These are phyloP conservation scores for Wickerhamiella dianesei DNA, from an alignment of 805 yeast genomes.

Conservation along the genomic window DNA sequence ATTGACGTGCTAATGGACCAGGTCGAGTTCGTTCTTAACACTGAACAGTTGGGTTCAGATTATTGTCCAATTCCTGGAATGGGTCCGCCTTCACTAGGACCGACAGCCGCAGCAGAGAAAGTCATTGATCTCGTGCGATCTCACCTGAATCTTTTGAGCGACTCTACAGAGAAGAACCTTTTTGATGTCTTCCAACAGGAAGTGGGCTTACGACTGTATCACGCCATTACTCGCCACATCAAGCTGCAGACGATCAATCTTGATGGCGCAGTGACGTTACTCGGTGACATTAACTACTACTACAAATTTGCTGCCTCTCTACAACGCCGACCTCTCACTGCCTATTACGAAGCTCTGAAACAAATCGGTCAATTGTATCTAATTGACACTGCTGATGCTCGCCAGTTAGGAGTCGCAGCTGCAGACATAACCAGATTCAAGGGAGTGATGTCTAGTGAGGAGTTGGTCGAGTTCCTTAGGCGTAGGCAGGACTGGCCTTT, in stretches of 20 bases:
- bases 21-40: slow-evolving; percentile 46
- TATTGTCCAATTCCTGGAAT: slow-evolving; percentile 37
- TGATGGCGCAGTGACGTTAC: slow-evolving; percentile 69
- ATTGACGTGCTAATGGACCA: slow-evolving; percentile 79
- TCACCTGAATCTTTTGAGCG: slow-evolving; percentile 61
- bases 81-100: slow-evolving; percentile 18
- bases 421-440: slow-evolving; percentile 75
- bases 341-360: slow-evolving; percentile 66
- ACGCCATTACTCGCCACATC: slow-evolving; percentile 58
- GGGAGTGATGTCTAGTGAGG: slow-evolving; percentile 85
- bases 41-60: slow-evolving; percentile 45
- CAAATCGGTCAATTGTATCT: slow-evolving; percentile 75
- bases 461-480: slow-evolving; percentile 82
- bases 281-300: slow-evolving; percentile 67
- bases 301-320: slow-evolving; percentile 51
- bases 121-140: slow-evolving; percentile 49
- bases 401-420: slow-evolving; percentile 69
- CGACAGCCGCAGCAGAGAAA: slow-evolving; percentile 52
- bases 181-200: slow-evolving; percentile 91
- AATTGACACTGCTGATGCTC: slow-evolving; percentile 59
- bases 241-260: slow-evolving; percentile 61
- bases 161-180: slow-evolving; percentile 75
- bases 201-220: slow-evolving; percentile 75
- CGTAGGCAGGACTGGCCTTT: slow-evolving; percentile 75
- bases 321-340: slow-evolving; percentile 44